Evolutionary conservation across 2,329 filamentous ascomycete species (phyloP), one percentile per base, ranked within the genome.

Genomic region (Lasiodiplodia theobromae): DNA sequence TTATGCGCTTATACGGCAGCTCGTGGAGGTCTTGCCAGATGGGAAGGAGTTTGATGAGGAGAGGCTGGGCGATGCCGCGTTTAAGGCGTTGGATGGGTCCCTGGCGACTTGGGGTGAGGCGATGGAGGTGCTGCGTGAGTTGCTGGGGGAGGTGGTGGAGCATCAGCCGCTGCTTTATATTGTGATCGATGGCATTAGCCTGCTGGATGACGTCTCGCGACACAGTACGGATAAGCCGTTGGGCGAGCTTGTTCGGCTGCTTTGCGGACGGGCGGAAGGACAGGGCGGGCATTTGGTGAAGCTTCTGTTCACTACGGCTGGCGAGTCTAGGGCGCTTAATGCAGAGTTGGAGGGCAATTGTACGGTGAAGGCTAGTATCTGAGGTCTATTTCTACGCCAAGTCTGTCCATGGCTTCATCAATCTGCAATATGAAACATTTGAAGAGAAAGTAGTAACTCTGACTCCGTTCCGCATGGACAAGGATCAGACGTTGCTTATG

Each of bases 281-380:
- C 28, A 2, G 12, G 21, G 7, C 16, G 62, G 12, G 11, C n/a
- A 44, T 4, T 11, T 44, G 14, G 28, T 53, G 10, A 65, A 53
- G 62, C 7, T 65, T 5, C 31, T 65, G 18, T 54, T 44, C n/a
- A 65, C 37, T 10, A 53, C 62, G 2, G 62, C 21, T 7, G 62
- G 62, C 4, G 18, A 53, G 34, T 53, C 31, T 8, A 21, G 16
- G 12, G 62, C 47, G 4, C 52, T 65, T 34, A 65, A 54, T 82
- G 71, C 82, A 47, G 54, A 82, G 72, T 69, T 85, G 84, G 73
- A 85, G 75, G 14, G 70, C 6, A 78, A 16, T 25, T 28, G 49
- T 5, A 12, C 11, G 0, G 25, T 28, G 2, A 52, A 25, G 4
- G 21, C 21, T 1, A 52, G 8, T 14, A 34, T 34, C 31, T 34